Base-by-base conservation (phyloP, 106 monocot species). In the Apostasia shenzhenica region DNA sequence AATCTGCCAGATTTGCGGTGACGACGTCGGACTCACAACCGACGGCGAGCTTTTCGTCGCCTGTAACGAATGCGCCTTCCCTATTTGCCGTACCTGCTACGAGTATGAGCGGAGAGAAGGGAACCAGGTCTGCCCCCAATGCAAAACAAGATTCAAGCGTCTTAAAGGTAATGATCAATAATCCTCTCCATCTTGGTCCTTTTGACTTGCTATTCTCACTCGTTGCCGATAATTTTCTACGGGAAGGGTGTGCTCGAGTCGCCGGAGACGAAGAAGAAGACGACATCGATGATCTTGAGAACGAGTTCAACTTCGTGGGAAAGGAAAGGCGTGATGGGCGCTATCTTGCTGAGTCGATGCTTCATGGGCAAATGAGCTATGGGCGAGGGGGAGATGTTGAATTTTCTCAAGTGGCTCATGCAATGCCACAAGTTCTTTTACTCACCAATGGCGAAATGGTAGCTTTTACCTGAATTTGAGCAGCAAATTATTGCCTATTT, bases 361-460 rank as follows among this genome's bases (percentile, higher is more conserved):
- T 92, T 41, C 92, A 88, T 13, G 88, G 86, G 14, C 95, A 86
- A 48, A 88, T 95, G 91, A 95, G 91, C 76, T 95, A 95, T 63
- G 95, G 95, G 61, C 83, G 95, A 49, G 85, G 81, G 0, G 84
- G 85, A 1, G 86, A 92, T 73, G 49, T 60, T 1, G 87, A 83
- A 45, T 68, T 69, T 70, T 78, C 84, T 45, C 78, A 79, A 14
- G 71, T 79, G 10, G 84, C 79, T 67, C 80, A 87, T 47, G 69
- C 88, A 13, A 41, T 78, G 67, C 84, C 86, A 37, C 80, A 77
- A 68, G 80, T 95, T 26, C 91, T 82, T 67, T 76, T 95, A 41
- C 95, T 95, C 67, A 95, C 95, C 76, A 91, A 95, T 72, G 95
- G 95, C 62, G 80, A 95, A 56, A 95, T 91, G 95, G 95, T 95